These are phyloP conservation scores for Gossypium davidsonii DNA, from an alignment of 441 rosid species.

Conservation along the genomic window DNA sequence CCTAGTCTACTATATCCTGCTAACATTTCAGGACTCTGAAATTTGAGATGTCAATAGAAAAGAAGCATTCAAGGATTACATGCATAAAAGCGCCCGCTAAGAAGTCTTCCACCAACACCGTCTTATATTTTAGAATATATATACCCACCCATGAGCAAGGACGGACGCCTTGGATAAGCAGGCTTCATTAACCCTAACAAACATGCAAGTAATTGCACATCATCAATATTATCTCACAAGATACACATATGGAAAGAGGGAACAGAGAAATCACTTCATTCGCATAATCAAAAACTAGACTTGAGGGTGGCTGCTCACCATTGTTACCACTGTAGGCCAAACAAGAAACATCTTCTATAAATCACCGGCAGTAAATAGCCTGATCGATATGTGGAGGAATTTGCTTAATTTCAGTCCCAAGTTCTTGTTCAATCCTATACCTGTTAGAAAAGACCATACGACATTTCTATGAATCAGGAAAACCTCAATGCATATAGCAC, in stretches of 20 bases:
- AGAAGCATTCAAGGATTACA: conserved; percentile 10
- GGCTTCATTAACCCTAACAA: conserved; percentile 16
- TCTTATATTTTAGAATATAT: background rate
- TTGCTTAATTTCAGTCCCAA: conserved; percentile 97
- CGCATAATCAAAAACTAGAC: background rate
- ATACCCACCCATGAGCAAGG: background rate
- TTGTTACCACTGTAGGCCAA: conserved; percentile 16
- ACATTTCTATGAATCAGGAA: conserved; percentile 1
- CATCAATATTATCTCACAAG: background rate
- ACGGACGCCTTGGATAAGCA: background rate
- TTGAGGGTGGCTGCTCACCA: conserved; percentile 33
- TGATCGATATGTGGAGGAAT: conserved; percentile 96
- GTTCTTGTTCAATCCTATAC: conserved; percentile 99
- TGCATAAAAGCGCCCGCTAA: conserved; percentile 1
- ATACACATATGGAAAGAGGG: background rate
- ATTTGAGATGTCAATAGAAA: conserved; percentile 1
- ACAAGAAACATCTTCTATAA: conserved; percentile 17
- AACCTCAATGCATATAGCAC: background rate
- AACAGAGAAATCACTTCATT: background rate
- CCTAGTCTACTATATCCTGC: conserved; percentile 19
- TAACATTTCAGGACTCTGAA: conserved; percentile 13
- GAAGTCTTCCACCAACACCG: conserved; percentile 26
- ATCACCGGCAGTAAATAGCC: conserved; percentile 84
- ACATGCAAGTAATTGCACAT: background rate
- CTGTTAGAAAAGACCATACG: conserved; percentile 26